Base-by-base conservation (phyloP, 495 filamentous ascomycete genomes). In the Daldinia bambusicola region DNA sequence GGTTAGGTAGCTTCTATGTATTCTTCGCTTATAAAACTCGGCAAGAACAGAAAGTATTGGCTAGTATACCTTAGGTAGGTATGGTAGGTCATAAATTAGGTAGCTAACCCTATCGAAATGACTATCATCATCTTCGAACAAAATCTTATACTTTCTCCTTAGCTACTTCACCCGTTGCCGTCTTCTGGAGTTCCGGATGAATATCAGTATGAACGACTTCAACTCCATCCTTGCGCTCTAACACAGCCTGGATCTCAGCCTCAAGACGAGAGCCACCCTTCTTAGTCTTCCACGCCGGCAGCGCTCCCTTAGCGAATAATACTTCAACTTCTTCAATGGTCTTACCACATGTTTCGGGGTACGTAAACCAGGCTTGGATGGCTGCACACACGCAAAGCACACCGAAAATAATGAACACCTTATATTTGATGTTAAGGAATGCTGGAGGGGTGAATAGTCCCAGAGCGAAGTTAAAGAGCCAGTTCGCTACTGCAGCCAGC, bases 391-490 rank as follows among this genome's bases (percentile, higher is more conserved):
- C 75, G 69, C 90, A 93, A 18, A 93, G 85, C 0, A 89, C 84
- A 1, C 91, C 91, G 61, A 93, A 93, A 66, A 94, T 89, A 69
- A 93, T 89, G 65, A 92, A 93, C 0, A 86, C 82, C 77, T 89
- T 89, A 84, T 90, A 93, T 41, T 84, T 83, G 70, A 93, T 93
- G 76, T 91, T 92, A 63, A 84, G 80, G 77, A 94, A 91, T 0
- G 85, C 89, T 0, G 90, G 89, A 1, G 91, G 89, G 4, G 90
- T 85, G 76, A 92, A 92, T 74, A 90, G 84, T 4, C 88, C 90
- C 4, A 93, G 77, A 0, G 89, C 90, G 71, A 92, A 92, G 81
- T 92, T 92, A 83, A 92, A 93, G 14, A 91, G 83, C 90, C 90
- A 92, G 78, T 94, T 93, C 2, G 86, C 87, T 26, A 89, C 82